Evolutionary conservation across 148 eudicot genomes (phyloP).

Genomic region (Chenopodium quinoa): DNA sequence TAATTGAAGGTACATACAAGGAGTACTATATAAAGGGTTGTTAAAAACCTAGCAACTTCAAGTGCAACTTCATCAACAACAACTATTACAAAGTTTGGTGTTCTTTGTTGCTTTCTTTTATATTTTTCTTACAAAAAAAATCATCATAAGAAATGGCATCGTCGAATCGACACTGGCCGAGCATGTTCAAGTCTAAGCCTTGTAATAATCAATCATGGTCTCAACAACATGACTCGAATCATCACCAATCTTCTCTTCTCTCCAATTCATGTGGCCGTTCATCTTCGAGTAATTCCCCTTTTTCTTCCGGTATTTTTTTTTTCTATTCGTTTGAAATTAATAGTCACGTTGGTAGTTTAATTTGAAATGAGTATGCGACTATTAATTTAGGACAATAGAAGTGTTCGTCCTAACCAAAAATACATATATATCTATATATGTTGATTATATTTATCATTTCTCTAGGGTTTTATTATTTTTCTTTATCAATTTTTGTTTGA

Average conservation of each 20-base stretch:
- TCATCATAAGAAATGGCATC: slow-evolving; percentile 54
- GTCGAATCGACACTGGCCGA: slow-evolving; percentile 96
- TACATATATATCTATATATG: too few relatives aligned
- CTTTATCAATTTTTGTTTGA: not conserved
- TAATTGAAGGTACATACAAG: not conserved
- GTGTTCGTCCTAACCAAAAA: too few relatives aligned
- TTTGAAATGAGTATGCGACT: not conserved
- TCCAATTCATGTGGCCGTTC: slow-evolving; percentile 34
- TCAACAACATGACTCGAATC: slow-evolving; percentile 36
- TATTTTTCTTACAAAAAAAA: slow-evolving; percentile 4
- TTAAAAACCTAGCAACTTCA: slow-evolving; percentile 29
- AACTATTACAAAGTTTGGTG: too few relatives aligned
- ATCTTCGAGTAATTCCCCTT: slow-evolving; percentile 29
- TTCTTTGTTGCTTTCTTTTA: not conserved
- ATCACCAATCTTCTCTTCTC: slow-evolving; percentile 32
- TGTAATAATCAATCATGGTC: slow-evolving; percentile 48
- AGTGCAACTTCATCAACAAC: not conserved
- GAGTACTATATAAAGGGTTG: not conserved
- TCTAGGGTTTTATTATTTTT: slow-evolving; percentile 17
- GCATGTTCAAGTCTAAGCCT: slow-evolving; percentile 94
- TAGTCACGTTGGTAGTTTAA: not conserved
- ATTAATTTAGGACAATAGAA: not conserved
- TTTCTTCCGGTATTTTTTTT: slow-evolving; percentile 36
- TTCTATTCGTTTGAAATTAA: not conserved
- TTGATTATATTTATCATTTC: not conserved